These are phyloP conservation scores for Lasiodiplodia gonubiensis DNA, from an alignment of 2,329 filamentous ascomycete genomes.

Conservation along the genomic window DNA sequence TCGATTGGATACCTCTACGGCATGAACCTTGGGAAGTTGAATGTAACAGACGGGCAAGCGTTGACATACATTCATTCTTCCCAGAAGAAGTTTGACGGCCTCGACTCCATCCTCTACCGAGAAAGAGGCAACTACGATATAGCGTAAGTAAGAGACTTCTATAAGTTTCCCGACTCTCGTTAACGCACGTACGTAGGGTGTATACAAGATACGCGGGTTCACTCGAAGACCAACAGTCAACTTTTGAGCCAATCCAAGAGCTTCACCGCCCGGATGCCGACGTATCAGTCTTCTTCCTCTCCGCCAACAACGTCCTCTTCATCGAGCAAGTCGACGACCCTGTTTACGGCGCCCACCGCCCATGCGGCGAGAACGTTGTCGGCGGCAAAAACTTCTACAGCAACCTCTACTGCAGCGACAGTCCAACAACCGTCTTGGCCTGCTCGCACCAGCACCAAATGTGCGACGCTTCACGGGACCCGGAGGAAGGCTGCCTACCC, in stretches of 20 bases:
- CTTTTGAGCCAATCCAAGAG: not conserved
- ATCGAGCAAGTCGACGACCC: constrained; percentile 29
- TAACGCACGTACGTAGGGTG: too few relatives aligned
- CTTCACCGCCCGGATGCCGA: constrained; percentile 24
- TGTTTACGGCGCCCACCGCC: constrained; percentile 29
- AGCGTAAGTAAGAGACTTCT: too few relatives aligned
- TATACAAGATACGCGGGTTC: too few relatives aligned
- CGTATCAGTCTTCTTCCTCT: constrained; percentile 27
- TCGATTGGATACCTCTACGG: too few relatives aligned
- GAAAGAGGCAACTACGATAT: too few relatives aligned
- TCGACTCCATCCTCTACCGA: too few relatives aligned
- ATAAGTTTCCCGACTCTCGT: not conserved
- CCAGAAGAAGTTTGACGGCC: too few relatives aligned
- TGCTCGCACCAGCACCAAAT: constrained; percentile 5
- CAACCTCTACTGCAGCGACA: not conserved
- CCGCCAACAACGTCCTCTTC: constrained; percentile 26
- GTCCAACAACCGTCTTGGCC: not conserved
- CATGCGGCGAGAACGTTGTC: not conserved
- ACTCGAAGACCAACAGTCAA: too few relatives aligned
- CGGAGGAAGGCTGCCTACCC: too few relatives aligned
- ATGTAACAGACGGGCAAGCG: too few relatives aligned
- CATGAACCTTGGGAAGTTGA: too few relatives aligned
- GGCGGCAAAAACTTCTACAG: not conserved
- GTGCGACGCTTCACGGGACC: constrained; percentile 25
- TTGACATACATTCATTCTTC: too few relatives aligned